Conservation (phyloP, 2,329 filamentous ascomycete species). For the Diaporthe velutina region DNA sequence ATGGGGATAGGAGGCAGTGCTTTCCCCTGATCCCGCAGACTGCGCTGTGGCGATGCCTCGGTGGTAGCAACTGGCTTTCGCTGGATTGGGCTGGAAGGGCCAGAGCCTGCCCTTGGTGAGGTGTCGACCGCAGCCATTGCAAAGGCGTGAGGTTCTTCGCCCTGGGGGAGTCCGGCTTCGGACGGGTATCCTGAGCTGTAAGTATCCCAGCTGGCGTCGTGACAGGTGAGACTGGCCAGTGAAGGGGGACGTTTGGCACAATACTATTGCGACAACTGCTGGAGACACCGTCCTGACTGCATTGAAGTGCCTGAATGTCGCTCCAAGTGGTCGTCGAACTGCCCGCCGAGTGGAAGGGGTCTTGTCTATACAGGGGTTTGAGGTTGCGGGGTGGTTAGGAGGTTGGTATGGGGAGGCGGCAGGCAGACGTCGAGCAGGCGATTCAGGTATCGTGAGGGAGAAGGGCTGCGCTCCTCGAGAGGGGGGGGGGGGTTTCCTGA, state of each 20-base stretch:
- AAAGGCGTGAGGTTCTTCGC: slow-evolving; percentile 36
- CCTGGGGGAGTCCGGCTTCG: slow-evolving; percentile 27
- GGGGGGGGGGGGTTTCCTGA: neutral
- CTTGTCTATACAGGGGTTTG: slow-evolving; percentile 17
- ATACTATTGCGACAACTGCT: slow-evolving; percentile 38
- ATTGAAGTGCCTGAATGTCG: slow-evolving; percentile 26
- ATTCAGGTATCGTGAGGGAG: slow-evolving; percentile 26
- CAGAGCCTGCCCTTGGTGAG: slow-evolving; percentile 44
- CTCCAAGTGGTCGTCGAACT: slow-evolving; percentile 7
- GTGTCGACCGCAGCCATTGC: slow-evolving; percentile 50
- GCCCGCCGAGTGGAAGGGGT: neutral
- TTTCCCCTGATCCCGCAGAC: slow-evolving; percentile 50
- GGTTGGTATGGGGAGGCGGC: neutral
- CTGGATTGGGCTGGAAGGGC: slow-evolving; percentile 45
- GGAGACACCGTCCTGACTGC: slow-evolving; percentile 33
- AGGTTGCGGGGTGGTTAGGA: neutral
- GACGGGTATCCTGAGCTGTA: slow-evolving; percentile 26
- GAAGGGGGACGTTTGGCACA: slow-evolving; percentile 36
- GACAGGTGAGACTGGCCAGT: slow-evolving; percentile 39
- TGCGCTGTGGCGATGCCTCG: slow-evolving; percentile 50
- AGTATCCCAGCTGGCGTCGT: slow-evolving; percentile 36
- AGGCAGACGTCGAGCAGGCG: slow-evolving; percentile 14
- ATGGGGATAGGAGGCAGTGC: slow-evolving; percentile 46
- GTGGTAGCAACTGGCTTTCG: slow-evolving; percentile 54
- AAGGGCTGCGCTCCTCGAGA: slow-evolving; percentile 16